These are phyloP conservation scores for Candida sonorensis DNA, from an alignment of 805 yeast species.

Conservation along the genomic window DNA sequence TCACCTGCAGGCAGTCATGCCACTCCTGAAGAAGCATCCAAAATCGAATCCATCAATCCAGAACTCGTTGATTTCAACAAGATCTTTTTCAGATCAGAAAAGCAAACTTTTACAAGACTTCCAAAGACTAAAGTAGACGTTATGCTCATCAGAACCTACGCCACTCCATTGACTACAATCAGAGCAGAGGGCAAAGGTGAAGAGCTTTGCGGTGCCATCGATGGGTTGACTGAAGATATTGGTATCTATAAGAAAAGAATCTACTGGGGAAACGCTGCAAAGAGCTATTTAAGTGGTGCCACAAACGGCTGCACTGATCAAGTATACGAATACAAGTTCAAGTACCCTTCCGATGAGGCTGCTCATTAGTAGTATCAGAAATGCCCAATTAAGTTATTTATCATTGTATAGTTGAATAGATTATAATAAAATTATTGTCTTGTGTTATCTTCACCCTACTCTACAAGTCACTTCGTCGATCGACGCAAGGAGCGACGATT, in stretches of 20 bases:
- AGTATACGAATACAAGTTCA: conserved; percentile 16
- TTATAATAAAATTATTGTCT: too few species aligned
- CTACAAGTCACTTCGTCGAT: too few species aligned
- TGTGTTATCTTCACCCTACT: too few species aligned
- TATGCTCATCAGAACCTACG: conserved; percentile 52
- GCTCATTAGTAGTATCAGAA: too few species aligned
- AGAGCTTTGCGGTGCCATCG: conserved; percentile 56
- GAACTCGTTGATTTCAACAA: conserved; percentile 35
- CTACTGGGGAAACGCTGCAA: conserved; percentile 67
- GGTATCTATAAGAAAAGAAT: conserved; percentile 56
- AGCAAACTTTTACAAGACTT: conserved; percentile 49
- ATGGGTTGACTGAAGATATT: conserved; percentile 52
- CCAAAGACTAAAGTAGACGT: conserved; percentile 40
- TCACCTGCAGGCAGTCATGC: conserved; percentile 40
- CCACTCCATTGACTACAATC: conserved; percentile 43
- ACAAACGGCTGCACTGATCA: conserved; percentile 28
- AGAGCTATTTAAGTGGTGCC: conserved; percentile 32
- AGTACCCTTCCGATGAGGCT: too few species aligned
- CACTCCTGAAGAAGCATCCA: conserved; percentile 27
- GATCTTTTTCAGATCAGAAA: conserved; percentile 52
- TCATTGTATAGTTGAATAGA: too few species aligned
- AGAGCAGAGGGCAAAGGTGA: conserved; percentile 36
- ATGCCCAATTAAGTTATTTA: too few species aligned
- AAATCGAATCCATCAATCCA: conserved; percentile 28
- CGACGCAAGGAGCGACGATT: too few species aligned